These are phyloP conservation scores for Platismatia glauca DNA, from an alignment of 495 filamentous ascomycete genomes.

Conservation along the genomic window DNA sequence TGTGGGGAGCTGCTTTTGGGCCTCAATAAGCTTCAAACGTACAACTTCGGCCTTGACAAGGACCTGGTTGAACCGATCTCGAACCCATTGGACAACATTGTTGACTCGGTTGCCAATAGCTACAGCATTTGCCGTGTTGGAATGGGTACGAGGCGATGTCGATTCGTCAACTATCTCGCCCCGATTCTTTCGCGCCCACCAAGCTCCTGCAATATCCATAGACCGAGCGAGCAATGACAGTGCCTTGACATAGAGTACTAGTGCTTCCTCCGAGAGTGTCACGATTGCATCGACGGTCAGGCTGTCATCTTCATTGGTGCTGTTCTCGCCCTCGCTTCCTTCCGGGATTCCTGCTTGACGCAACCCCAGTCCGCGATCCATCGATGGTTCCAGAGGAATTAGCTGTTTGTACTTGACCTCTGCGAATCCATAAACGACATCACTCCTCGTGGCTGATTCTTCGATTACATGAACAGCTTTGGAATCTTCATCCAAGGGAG, in stretches of 20 bases:
- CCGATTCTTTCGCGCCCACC: constrained; percentile 76
- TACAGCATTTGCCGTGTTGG: constrained; percentile 35
- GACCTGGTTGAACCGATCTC: constrained; percentile 89
- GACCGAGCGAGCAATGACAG: constrained; percentile 78
- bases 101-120: constrained; percentile 72
- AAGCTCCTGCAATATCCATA: constrained; percentile 92
- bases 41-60: constrained; percentile 92
- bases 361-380: constrained; percentile 59
- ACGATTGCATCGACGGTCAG: constrained; percentile 81
- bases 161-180: constrained; percentile 50
- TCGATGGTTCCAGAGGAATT: constrained; percentile 73
- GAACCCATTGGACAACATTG: constrained; percentile 88
- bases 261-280: constrained; percentile 81
- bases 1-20: constrained; percentile 71
- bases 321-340: constrained; percentile 29
- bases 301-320: constrained; percentile 47
- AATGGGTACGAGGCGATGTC: constrained; percentile 34
- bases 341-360: constrained; percentile 42
- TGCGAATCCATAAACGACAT: constrained; percentile 93
- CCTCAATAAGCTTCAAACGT: constrained; percentile 73
- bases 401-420: constrained; percentile 98
- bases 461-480: constrained; percentile 73
- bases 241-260: constrained; percentile 93
- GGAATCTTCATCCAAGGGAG: constrained; percentile 68
- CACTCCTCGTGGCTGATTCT: constrained; percentile 81